Conservation (phyloP, 2,329 filamentous ascomycete genomes). For the Exophiala bonariae region DNA sequence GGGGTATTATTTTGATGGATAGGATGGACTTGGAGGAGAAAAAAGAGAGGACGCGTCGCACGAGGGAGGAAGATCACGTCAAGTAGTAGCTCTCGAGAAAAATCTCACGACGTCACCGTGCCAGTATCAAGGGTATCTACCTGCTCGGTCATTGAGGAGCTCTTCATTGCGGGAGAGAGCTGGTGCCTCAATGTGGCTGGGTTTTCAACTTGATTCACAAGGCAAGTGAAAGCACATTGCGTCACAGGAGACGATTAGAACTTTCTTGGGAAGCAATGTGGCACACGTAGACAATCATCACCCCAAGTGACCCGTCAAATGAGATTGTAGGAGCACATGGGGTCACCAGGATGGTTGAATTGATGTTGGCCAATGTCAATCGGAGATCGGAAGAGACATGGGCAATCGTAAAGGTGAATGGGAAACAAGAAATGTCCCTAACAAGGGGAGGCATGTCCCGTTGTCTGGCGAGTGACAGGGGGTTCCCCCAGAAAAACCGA, state of each 20-base stretch:
- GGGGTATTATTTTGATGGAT: conserved; percentile 8
- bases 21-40: conserved; percentile 17
- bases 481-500: conserved; percentile 12
- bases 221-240: conserved; percentile 15
- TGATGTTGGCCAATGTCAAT: conserved; percentile 4
- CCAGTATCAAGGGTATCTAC: conserved; percentile 8
- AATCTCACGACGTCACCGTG: conserved; percentile 16
- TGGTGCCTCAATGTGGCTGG: conserved; percentile 26
- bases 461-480: conserved; percentile 8
- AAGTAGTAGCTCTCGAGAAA: conserved; percentile 15
- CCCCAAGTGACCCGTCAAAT: conserved; percentile 5
- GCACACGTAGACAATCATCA: conserved; percentile 11
- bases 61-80: conserved; percentile 9
- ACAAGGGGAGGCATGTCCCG: conserved; percentile 13
- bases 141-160: not conserved
- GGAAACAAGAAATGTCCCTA: conserved; percentile 4
- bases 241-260: conserved; percentile 9
- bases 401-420: conserved; percentile 15
- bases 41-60: conserved; percentile 5
- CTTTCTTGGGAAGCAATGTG: conserved; percentile 10
- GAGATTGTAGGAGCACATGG: conserved; percentile 1
- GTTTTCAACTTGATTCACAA: conserved; percentile 14
- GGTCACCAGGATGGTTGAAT: not conserved
- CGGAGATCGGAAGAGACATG: conserved; percentile 9
- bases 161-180: conserved; percentile 4